These are phyloP conservation scores for Globisporangium viniferum DNA, from an alignment of 352 stramenopile genomes.

Conservation along the genomic window DNA sequence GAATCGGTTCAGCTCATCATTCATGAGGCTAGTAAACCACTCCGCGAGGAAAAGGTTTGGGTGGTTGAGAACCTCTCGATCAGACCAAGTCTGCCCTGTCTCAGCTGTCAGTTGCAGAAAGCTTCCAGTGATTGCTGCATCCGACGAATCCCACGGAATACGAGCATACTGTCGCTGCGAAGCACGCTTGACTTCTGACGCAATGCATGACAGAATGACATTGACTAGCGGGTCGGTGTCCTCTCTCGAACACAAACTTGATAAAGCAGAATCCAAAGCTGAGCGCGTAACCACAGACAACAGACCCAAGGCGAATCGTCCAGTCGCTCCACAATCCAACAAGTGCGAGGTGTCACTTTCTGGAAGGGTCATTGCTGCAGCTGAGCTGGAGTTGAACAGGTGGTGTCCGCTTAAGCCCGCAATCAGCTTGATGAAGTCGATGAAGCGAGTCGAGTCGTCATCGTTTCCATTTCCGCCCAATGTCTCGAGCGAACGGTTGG, in stretches of 20 bases:
- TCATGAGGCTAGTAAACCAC: conserved; percentile 78
- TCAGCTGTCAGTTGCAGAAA: conserved; percentile 73
- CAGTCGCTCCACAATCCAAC: conserved; percentile 53
- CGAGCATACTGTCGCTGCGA: conserved; percentile 77
- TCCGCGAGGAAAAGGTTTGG: conserved; percentile 86
- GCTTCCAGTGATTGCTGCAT: conserved; percentile 63
- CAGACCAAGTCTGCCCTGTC: conserved; percentile 68
- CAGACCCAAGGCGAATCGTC: conserved; percentile 49
- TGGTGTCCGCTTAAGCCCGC: conserved; percentile 60
- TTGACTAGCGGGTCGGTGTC: conserved; percentile 37
- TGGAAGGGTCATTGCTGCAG: conserved; percentile 23
- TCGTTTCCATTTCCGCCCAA: conserved; percentile 12
- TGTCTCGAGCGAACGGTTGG: neutral
- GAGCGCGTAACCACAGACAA: conserved; percentile 48
- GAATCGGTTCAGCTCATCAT: conserved; percentile 49
- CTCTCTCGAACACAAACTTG: conserved; percentile 8
- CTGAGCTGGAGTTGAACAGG: conserved; percentile 27
- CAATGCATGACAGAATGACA: conserved; percentile 59
- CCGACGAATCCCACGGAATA: conserved; percentile 79
- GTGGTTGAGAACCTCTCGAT: conserved; percentile 78
- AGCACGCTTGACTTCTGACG: conserved; percentile 55
- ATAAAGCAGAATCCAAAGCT: conserved; percentile 37
- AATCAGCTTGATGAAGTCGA: conserved; percentile 85
- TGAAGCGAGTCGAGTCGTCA: conserved; percentile 48
- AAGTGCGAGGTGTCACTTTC: conserved; percentile 48